Evolutionary conservation across 345 rosid species (phyloP), one percentile per base, ranked within the genome.

Genomic region (Rhizophora mangle): DNA sequence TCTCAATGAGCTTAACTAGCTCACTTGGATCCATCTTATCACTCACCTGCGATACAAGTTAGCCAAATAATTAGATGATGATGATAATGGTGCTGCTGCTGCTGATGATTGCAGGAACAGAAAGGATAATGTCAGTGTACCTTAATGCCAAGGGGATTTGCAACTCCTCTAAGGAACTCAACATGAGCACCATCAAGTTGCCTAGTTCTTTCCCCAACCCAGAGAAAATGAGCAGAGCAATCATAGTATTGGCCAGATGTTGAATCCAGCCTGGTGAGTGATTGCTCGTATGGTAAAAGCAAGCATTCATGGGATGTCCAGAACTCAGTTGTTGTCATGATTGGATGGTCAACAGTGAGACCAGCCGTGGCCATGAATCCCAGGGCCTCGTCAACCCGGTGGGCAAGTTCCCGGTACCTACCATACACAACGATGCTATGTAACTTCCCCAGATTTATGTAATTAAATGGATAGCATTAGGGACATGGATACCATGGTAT

Each of bases 141-240:
- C 79, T 76, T 76, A 34, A 76, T 70, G 31, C 79, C 79, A 37
- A 76, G 74, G 46, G 79, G 79, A 37, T 71, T 76, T 46, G 79
- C 66, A 66, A 76, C 66, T 65, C 75, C 79, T 62, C 79, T 60
- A 2, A 76, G 72, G 68, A 76, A 76, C 68, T 76, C 79, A 4
- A 76, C 74, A 46, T 76, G 79, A 22, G 79, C 75, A 65, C 79
- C 79, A 66, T 76, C 79, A 21, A 76, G 68, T 46, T 76, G 75
- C n/a, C 79, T 71, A 24, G 79, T 76, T 21, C 75, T 63, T 63
- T 70, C 79, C 22, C 79, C 79, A 29, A 70, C 66, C 79, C 79
- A 76, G 13, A 76, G 71, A 71, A 76, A 65, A 64, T 76, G 79
- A 54, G 79, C 79, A 30, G 75, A 76, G 22, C 75, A 76, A 53